A percentile compares a stretch with the other conserved stretches of the same genome.
Conservation (phyloP, 805 yeast species). For the Starmerella vaccinii region DNA sequence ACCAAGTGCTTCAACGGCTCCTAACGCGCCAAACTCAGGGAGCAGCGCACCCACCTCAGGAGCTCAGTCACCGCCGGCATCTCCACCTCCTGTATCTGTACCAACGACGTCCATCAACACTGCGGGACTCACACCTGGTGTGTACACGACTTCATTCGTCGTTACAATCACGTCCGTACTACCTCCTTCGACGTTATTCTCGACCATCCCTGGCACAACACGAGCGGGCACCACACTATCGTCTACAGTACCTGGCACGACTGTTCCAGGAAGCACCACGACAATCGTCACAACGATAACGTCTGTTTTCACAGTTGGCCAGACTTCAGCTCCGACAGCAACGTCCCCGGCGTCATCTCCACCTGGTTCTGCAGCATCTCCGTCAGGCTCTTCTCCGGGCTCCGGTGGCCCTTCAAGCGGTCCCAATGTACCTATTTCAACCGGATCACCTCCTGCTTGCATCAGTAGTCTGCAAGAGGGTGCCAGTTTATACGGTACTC, state of each 20-base stretch:
- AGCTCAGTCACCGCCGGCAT: not conserved
- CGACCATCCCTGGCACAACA: constrained; percentile 16
- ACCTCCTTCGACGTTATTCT: constrained; percentile 3
- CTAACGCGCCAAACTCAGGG: not conserved
- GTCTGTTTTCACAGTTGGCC: constrained; percentile 3
- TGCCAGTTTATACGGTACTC: constrained; percentile 3
- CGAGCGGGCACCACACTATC: not conserved
- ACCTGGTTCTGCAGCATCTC: not conserved
- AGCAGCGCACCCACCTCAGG: not conserved
- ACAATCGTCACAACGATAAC: constrained; percentile 1
- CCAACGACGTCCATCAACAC: constrained; percentile 7
- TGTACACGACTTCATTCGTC: constrained; percentile 1
- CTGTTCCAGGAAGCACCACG: not conserved
- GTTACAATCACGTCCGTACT: not conserved
- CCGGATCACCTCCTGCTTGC: not conserved
- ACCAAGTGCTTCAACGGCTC: not conserved
- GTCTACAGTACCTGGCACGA: not conserved
- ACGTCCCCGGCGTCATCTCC: not conserved
- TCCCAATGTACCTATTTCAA: not conserved
- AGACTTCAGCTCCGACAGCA: too few species aligned
- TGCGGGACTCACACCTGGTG: constrained; percentile 5
- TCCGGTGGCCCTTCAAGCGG: not conserved
- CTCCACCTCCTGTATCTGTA: constrained; percentile 1
- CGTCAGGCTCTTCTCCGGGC: too few species aligned
- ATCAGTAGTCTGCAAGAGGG: constrained; percentile 7